Conservation (phyloP, 176 grass and related monocot genomes). For the Avena eriantha region DNA sequence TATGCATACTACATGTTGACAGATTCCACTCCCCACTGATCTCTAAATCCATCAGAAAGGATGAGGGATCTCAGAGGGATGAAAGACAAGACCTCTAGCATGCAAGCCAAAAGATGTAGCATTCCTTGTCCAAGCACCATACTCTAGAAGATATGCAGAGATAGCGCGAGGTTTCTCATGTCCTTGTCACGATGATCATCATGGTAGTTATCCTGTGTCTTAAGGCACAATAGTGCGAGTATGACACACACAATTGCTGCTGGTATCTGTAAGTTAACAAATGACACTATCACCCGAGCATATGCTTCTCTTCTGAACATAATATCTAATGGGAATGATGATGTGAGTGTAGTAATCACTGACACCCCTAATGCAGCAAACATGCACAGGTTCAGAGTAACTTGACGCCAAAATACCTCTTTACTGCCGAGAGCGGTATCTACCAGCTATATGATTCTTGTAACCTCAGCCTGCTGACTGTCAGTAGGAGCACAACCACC, state of each 20-base stretch:
- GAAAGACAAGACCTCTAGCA: background rate
- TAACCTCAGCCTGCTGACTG: background rate
- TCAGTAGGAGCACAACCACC: background rate
- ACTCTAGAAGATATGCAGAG: background rate
- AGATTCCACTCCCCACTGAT: constrained; percentile 1
- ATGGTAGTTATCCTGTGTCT: background rate
- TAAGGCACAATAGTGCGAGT: background rate
- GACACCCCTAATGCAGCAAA: background rate
- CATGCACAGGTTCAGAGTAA: background rate
- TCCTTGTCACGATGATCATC: background rate
- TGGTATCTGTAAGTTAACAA: constrained; percentile 23
- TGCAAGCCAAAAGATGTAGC: background rate
- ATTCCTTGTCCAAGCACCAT: constrained; percentile 39
- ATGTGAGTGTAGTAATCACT: background rate
- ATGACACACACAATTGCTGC: background rate
- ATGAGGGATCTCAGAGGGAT: background rate
- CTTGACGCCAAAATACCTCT: background rate
- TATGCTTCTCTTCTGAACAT: too few relatives aligned
- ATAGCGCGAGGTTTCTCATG: background rate
- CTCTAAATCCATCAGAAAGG: background rate
- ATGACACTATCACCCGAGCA: background rate
- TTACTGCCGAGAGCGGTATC: background rate
- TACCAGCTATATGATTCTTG: background rate
- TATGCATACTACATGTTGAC: constrained; percentile 27
- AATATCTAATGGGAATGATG: background rate